Evolutionary conservation across 2,329 filamentous ascomycete genomes (phyloP).

Genomic region (Exophiala bonariae): DNA sequence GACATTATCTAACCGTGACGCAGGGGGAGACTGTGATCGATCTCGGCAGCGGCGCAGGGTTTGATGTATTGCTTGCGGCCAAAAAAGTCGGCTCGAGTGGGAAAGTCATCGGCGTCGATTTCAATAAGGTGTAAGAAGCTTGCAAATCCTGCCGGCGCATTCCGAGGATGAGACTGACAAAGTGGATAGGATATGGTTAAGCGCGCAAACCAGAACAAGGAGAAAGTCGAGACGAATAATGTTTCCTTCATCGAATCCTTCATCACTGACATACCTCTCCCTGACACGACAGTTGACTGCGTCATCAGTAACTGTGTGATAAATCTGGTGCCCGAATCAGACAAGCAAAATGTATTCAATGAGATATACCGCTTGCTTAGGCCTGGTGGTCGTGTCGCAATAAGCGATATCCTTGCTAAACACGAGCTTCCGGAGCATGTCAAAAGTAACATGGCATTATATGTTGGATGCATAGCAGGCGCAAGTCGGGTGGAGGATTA

Average conservation of each 20-base stretch:
- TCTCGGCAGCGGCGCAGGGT: slow-evolving; percentile 58
- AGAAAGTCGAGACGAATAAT: slow-evolving; percentile 43
- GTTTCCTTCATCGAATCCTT: slow-evolving; percentile 51
- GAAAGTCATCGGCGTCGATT: slow-evolving; percentile 58
- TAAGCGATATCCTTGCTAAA: slow-evolving; percentile 57
- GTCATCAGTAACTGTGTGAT: slow-evolving; percentile 66
- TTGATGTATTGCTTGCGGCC: slow-evolving; percentile 58
- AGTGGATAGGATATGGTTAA: slow-evolving; percentile 54
- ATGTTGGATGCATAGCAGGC: slow-evolving; percentile 62
- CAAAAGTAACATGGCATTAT: slow-evolving; percentile 50
- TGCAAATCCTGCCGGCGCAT: no score
- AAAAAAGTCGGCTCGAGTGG: slow-evolving; percentile 51
- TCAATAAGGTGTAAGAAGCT: slow-evolving; percentile 51
- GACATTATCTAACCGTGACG: background rate
- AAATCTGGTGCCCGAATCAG: slow-evolving; percentile 55
- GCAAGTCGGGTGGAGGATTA: slow-evolving; percentile 56
- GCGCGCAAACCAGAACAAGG: slow-evolving; percentile 48
- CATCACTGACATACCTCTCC: slow-evolving; percentile 53
- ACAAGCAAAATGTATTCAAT: slow-evolving; percentile 56
- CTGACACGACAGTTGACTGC: slow-evolving; percentile 48
- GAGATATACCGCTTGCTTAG: slow-evolving; percentile 61
- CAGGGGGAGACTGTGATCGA: slow-evolving; percentile 60
- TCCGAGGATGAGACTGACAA: no score
- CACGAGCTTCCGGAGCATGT: slow-evolving; percentile 50
- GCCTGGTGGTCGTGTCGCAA: slow-evolving; percentile 56